These are phyloP conservation scores for Croton setiger DNA, from an alignment of 441 rosid genomes.

Conservation along the genomic window DNA sequence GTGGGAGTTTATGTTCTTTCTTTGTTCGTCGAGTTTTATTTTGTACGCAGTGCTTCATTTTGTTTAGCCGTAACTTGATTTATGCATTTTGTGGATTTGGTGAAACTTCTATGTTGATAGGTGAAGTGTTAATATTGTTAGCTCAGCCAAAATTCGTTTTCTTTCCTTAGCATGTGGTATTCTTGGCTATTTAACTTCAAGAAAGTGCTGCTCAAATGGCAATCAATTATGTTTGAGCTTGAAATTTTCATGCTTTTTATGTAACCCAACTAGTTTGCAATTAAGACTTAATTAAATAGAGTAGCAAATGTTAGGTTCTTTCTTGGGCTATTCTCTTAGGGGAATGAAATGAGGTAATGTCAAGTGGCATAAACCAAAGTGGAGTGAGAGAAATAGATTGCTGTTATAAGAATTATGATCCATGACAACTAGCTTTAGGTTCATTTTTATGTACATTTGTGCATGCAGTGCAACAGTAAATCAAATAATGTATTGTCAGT, in stretches of 20 bases:
- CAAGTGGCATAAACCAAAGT: neutral
- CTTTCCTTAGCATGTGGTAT: neutral
- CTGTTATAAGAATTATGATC: neutral
- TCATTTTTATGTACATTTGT: neutral
- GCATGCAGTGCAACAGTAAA: neutral
- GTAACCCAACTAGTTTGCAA: neutral
- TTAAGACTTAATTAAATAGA: neutral
- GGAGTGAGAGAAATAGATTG: neutral
- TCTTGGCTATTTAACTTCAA: neutral
- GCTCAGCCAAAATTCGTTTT: neutral
- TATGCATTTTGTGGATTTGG: neutral
- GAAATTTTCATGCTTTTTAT: neutral
- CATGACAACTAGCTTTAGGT: neutral
- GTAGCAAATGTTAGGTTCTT: neutral
- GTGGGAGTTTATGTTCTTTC: neutral
- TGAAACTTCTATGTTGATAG: neutral
- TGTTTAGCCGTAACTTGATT: neutral
- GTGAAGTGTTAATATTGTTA: neutral
- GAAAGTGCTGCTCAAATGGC: neutral
- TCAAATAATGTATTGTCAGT: neutral
- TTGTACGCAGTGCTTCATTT: neutral
- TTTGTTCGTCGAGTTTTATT: neutral
- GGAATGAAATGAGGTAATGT: neutral
- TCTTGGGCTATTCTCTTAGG: neutral
- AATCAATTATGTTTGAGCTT: neutral